phyloP scores from a whole-genome alignment of 2,329 filamentous ascomycete species.

The Decorospora gaudefroyi region DNA sequence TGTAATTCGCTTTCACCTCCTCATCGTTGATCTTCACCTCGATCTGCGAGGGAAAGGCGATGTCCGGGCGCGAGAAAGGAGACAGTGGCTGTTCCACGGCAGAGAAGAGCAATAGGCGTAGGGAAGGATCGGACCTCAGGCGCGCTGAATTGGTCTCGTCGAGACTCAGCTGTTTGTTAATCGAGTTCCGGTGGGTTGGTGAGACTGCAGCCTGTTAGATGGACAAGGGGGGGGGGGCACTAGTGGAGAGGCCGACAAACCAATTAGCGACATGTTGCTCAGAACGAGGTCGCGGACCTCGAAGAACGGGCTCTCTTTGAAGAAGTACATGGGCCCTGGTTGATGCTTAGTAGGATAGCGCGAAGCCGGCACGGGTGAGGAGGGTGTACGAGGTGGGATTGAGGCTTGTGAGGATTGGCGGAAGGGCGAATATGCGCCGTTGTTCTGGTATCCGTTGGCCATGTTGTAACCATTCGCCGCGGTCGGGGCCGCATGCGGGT shows the following conservation, averaged over 20 bases:
- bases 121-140: constrained; percentile 63
- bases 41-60: constrained; percentile 88
- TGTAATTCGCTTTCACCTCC: constrained; percentile 89
- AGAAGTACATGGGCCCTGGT: constrained; percentile 54
- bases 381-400: constrained; percentile 24
- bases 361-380: background rate
- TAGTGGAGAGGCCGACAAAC: constrained; percentile 63
- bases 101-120: constrained; percentile 83
- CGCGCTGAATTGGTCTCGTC: constrained; percentile 59
- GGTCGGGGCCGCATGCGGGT: constrained; percentile 24
- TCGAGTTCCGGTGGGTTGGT: constrained; percentile 62
- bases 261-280: constrained; percentile 68
- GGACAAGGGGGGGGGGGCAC: background rate
- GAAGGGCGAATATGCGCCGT: constrained; percentile 15
- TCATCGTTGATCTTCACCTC: constrained; percentile 89
- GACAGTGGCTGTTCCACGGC: constrained; percentile 60
- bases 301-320: constrained; percentile 87
- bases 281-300: constrained; percentile 68
- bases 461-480: constrained; percentile 29
- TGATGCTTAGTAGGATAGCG: constrained; percentile 17
- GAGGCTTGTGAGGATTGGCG: constrained; percentile 25
- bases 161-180: constrained; percentile 63
- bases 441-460: constrained; percentile 26
- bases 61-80: constrained; percentile 58
- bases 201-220: constrained; percentile 53